Evolutionary conservation across 257 asterid genomes (phyloP).

Genomic region (Gynochthodes officinalis): DNA sequence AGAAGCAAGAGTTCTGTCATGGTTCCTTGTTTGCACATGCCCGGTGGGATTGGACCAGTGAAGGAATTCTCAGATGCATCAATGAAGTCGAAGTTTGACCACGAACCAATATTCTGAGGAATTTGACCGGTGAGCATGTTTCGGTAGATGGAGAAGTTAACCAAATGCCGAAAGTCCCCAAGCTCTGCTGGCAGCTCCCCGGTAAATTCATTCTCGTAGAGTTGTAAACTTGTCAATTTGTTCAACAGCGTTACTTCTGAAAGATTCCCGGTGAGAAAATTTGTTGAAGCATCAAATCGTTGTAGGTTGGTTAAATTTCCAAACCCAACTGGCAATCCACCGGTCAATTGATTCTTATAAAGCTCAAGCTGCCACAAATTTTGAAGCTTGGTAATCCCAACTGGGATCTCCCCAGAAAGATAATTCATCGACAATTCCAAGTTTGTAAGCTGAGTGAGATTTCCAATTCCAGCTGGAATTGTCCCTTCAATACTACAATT

Average conservation of each 20-base stretch:
- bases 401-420: constrained; percentile 62
- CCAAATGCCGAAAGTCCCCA: constrained; percentile 63
- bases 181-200: constrained; percentile 73
- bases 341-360: constrained; percentile 46
- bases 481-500: constrained; percentile 62
- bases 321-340: constrained; percentile 66
- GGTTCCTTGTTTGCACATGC: constrained; percentile 75
- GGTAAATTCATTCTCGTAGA: constrained; percentile 53
- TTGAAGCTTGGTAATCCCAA: constrained; percentile 51
- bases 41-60: constrained; percentile 79
- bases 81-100: constrained; percentile 54
- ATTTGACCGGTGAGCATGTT: constrained; percentile 61
- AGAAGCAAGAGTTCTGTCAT: constrained; percentile 54
- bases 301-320: constrained; percentile 60
- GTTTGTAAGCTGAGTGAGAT: constrained; percentile 44
- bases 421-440: constrained; percentile 57
- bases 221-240: constrained; percentile 60
- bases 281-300: constrained; percentile 67
- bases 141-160: constrained; percentile 58
- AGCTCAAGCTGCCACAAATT: constrained; percentile 77
- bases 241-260: constrained; percentile 52
- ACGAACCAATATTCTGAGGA: constrained; percentile 76
- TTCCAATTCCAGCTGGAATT: constrained; percentile 72
- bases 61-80: constrained; percentile 71
- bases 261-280: constrained; percentile 53